Evolutionary conservation across 2,329 filamentous ascomycete genomes (phyloP), one percentile per base, ranked within the genome.

Genomic region (Penicillium sp.): DNA sequence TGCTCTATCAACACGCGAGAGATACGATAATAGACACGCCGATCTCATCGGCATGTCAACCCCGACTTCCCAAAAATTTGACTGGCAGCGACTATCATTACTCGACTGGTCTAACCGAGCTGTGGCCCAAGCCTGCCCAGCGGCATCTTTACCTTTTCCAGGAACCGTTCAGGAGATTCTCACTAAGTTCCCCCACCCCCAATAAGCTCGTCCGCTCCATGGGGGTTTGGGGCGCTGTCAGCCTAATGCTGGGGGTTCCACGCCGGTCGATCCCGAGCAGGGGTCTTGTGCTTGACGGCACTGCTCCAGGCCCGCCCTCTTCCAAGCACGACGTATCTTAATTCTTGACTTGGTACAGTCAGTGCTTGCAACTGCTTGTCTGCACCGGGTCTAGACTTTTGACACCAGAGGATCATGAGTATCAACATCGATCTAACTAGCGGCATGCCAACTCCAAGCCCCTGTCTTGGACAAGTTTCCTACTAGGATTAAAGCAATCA

Each of bases 101-200:
- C 52, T 47, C 4, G 11, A 31, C 19, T 39, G 6, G 48, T 41
- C 39, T 55, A 52, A 53, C 45, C 52, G 50, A 55, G 41, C 28
- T 28, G 10, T 33, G 20, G 38, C 21, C 35, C 29, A 29, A 33
- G 23, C 18, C 25, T 20, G 29, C 18, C 7, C 10, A 15, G 13
- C 19, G 38, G 33, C 28, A 20, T 9, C 33, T 1, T 14, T 39
- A 28, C 39, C 36, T 27, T 15, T 20, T 37, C 15, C 36, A 46
- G 39, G 30, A 41, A 44, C 43, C 27, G 26, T 38, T 45, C 43
- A 51, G 43, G 45, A 36, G 45, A 47, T 41, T 16, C 7, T n/a
- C 18, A 21, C 18, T 17, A 17, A n/a, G 7, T 19, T 10, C n/a
- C n/a, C n/a, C n/a, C n/a, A n/a, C n/a, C n/a, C n/a, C n/a, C n/a